These are phyloP conservation scores for Kernera saxatilis DNA, from an alignment of 345 rosid genomes.

Conservation along the genomic window DNA sequence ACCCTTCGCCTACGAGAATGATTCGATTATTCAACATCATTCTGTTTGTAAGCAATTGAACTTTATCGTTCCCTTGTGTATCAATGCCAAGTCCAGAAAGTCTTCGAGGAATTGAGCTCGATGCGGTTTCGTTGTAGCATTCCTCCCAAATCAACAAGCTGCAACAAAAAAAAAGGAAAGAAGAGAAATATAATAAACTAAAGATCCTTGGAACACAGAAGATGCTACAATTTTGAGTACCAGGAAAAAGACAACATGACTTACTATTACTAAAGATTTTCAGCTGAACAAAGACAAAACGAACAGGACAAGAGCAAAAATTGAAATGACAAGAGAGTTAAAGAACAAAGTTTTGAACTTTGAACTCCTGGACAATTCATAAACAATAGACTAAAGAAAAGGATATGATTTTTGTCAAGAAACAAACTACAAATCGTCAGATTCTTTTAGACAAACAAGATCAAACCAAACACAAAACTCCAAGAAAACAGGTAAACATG, in stretches of 20 bases:
- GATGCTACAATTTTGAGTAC: not conserved
- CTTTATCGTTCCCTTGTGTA: constrained; percentile 35
- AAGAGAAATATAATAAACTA: too few species aligned
- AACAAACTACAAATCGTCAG: constrained; percentile 36
- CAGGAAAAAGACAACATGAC: constrained; percentile 1
- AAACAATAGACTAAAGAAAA: constrained; percentile 26
- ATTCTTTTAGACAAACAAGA: constrained; percentile 59
- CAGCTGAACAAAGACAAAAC: constrained; percentile 6
- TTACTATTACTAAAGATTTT: constrained; percentile 3
- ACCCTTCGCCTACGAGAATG: constrained; percentile 88
- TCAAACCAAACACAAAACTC: constrained; percentile 63
- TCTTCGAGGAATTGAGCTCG: constrained; percentile 25
- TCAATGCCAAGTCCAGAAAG: constrained; percentile 32
- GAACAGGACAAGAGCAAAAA: constrained; percentile 7
- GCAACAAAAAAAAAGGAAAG: not conserved
- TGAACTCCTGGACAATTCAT: constrained; percentile 27
- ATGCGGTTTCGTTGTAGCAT: constrained; percentile 45
- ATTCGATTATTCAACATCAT: constrained; percentile 78
- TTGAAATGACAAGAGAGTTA: constrained; percentile 2
- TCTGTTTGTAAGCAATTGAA: constrained; percentile 55
- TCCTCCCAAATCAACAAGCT: constrained; percentile 98
- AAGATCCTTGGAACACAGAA: not conserved
- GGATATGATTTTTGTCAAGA: constrained; percentile 31
- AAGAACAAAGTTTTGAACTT: constrained; percentile 16
- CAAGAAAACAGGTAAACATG: constrained; percentile 38